Percentiles rank a stretch among this genome's conserved stretches.
These are phyloP conservation scores for Penicillium concentricum DNA, from an alignment of 2,329 filamentous ascomycete species.

Conservation along the genomic window DNA sequence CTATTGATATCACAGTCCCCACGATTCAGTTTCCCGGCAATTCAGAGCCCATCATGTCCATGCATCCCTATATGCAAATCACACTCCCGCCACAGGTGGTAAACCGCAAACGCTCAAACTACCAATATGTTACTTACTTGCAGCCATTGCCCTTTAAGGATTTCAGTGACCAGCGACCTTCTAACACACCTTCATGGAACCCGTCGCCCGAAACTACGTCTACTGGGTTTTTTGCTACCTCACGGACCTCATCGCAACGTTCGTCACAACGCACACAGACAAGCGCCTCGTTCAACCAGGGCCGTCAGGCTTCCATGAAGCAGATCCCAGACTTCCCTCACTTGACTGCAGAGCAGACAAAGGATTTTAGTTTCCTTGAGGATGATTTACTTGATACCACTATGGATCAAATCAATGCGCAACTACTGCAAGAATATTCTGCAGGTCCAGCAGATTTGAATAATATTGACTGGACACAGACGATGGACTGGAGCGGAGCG, in stretches of 20 bases:
- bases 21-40: background rate
- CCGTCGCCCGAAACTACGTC: background rate
- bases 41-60: background rate
- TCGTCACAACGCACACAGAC: background rate
- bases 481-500: background rate
- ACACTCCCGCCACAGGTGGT: background rate
- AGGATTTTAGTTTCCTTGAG: background rate
- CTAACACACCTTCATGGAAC: background rate
- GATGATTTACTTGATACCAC: background rate
- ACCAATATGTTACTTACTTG: conserved; percentile 8
- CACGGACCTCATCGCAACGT: background rate
- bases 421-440: background rate
- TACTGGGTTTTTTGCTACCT: background rate
- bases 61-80: background rate
- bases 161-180: background rate
- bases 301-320: background rate
- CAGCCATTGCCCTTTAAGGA: conserved; percentile 4
- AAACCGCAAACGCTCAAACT: background rate
- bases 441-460: background rate
- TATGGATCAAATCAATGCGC: background rate
- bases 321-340: background rate
- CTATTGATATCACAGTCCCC: background rate
- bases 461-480: background rate
- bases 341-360: background rate
- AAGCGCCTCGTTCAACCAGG: background rate